Percentiles rank a stretch among this genome's conserved stretches.
phyloP scores from a whole-genome alignment of 2,329 filamentous ascomycete genomes.

The Thyridium curvatum region DNA sequence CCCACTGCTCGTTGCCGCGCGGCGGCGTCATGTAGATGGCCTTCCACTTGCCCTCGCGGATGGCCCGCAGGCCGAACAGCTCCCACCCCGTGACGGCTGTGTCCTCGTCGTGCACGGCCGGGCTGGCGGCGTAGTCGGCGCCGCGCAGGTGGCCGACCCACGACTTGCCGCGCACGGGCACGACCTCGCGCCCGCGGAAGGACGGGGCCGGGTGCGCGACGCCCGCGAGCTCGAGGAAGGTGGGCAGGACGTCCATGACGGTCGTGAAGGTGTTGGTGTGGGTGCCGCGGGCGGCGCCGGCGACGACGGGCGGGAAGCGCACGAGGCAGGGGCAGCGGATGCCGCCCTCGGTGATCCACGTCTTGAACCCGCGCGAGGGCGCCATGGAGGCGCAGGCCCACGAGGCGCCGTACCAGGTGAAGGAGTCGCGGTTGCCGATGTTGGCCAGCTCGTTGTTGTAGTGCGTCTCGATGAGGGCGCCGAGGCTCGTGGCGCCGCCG shows the following conservation, averaged over 20 bases:
- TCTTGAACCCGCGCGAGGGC: constrained; percentile 17
- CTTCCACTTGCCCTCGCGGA: constrained; percentile 24
- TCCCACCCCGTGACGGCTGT: constrained; percentile 22
- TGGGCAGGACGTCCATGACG: constrained; percentile 43
- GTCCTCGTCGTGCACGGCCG: constrained; percentile 16
- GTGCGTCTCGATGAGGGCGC: constrained; percentile 32
- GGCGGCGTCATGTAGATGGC: constrained; percentile 16
- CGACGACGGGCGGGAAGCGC: constrained; percentile 7
- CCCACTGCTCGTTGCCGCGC: constrained; percentile 15
- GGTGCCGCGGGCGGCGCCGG: constrained; percentile 17
- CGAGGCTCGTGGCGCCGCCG: constrained; percentile 17
- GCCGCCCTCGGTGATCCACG: constrained; percentile 37
- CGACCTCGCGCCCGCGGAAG: constrained; percentile 27
- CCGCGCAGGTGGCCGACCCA: constrained; percentile 15
- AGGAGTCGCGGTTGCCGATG: constrained; percentile 43
- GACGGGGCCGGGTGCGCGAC: constrained; percentile 44
- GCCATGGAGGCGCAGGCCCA: constrained; percentile 34
- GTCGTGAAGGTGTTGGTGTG: constrained; percentile 45
- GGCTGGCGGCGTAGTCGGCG: no score
- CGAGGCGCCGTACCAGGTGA: constrained; percentile 50
- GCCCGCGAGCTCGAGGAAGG: constrained; percentile 39
- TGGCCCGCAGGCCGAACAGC: constrained; percentile 23
- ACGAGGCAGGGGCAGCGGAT: constrained; percentile 43
- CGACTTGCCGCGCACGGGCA: constrained; percentile 23
- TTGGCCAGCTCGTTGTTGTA: constrained; percentile 52